A percentile compares a stretch with the other conserved stretches of the same genome.
phyloP scores from a whole-genome alignment of 208 protist species.

The Crithidia mellificae region DNA sequence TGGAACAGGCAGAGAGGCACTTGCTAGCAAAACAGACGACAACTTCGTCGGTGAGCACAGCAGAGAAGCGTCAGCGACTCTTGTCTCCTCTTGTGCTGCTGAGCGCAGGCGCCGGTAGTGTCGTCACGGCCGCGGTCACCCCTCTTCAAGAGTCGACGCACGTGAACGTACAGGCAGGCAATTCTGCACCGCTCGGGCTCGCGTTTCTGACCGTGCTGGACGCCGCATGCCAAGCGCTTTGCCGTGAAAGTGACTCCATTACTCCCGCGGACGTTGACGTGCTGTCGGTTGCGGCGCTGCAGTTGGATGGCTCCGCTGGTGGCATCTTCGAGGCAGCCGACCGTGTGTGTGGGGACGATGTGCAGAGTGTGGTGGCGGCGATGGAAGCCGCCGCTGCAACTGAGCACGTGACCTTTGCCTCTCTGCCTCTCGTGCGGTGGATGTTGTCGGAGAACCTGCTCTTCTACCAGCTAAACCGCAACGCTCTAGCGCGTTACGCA shows the following conservation, averaged over 20 bases:
- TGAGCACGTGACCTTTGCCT: constrained; percentile 20
- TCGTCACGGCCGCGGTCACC: background rate
- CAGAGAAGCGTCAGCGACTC: background rate
- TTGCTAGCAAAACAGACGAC: background rate
- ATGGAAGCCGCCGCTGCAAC: constrained; percentile 15
- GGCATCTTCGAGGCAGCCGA: constrained; percentile 65
- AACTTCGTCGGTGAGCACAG: background rate
- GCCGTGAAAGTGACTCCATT: no score
- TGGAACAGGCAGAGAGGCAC: background rate
- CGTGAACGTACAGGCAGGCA: background rate
- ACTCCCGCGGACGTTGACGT: constrained; percentile 63
- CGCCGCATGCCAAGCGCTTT: constrained; percentile 41
- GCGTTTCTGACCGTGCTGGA: constrained; percentile 46
- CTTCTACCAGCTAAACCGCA: constrained; percentile 32
- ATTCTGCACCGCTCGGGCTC: background rate
- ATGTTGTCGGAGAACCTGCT: constrained; percentile 28
- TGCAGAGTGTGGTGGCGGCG: constrained; percentile 11
- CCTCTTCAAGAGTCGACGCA: no score
- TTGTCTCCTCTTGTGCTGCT: constrained; percentile 1
- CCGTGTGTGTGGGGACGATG: constrained; percentile 14
- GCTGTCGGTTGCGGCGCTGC: constrained; percentile 55
- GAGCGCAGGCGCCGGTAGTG: background rate
- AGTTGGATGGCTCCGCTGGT: constrained; percentile 46
- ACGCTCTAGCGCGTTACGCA: constrained; percentile 11
- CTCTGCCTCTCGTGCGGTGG: constrained; percentile 36